These are phyloP conservation scores for Diplodia seriata DNA, from an alignment of 2,329 filamentous ascomycete genomes.

Conservation along the genomic window DNA sequence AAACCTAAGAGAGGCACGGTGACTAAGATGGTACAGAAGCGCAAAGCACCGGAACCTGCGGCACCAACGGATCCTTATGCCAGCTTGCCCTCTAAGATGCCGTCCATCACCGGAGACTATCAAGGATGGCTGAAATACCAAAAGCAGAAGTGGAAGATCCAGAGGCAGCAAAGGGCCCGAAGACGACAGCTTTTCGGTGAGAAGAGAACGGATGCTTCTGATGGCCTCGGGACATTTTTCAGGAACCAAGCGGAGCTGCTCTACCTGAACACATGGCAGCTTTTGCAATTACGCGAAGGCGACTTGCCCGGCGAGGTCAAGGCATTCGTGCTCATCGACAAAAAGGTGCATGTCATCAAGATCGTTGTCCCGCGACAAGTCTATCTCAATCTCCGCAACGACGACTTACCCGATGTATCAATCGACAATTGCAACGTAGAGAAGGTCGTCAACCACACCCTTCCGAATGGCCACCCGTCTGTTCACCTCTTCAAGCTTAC, in stretches of 20 bases:
- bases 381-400: slow-evolving; percentile 88
- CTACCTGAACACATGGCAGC: slow-evolving; percentile 93
- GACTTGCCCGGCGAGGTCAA: slow-evolving; percentile 85
- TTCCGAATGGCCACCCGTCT: slow-evolving; percentile 94
- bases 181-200: slow-evolving; percentile 94
- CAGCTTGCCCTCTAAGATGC: slow-evolving; percentile 81
- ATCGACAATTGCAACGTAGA: slow-evolving; percentile 87
- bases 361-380: slow-evolving; percentile 87
- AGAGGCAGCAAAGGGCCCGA: slow-evolving; percentile 85
- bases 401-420: slow-evolving; percentile 86
- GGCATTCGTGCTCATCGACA: slow-evolving; percentile 91
- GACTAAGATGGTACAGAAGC: slow-evolving; percentile 57
- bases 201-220: slow-evolving; percentile 66
- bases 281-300: slow-evolving; percentile 84
- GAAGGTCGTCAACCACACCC: slow-evolving; percentile 88
- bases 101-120: slow-evolving; percentile 85
- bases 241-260: slow-evolving; percentile 89
- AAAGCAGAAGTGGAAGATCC: slow-evolving; percentile 98
- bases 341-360: slow-evolving; percentile 86
- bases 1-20: slow-evolving; percentile 57
- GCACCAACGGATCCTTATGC: slow-evolving; percentile 76
- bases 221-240: slow-evolving; percentile 75
- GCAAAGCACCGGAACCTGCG: slow-evolving; percentile 55
- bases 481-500: slow-evolving; percentile 93
- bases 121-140: slow-evolving; percentile 88